Percentiles rank a stretch among this genome's conserved stretches.
Evolutionary conservation across 306 rosid genomes (phyloP).

Genomic region (Rosa rugosa): DNA sequence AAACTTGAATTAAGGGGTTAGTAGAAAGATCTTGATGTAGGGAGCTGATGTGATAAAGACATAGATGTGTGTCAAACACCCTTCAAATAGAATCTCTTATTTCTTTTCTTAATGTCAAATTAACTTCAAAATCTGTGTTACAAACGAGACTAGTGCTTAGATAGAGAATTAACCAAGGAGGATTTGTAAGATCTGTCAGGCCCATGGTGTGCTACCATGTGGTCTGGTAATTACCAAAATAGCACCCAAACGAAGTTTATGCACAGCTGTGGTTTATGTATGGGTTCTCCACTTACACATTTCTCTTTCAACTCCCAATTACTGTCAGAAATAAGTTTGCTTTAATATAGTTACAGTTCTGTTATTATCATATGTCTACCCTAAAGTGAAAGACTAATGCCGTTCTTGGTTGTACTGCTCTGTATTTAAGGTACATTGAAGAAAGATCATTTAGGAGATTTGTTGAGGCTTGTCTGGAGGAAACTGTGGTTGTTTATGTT

Average conservation of each 20-base stretch:
- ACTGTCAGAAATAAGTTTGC: not conserved
- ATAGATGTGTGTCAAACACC: not conserved
- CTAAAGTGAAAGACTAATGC: not conserved
- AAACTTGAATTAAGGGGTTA: not conserved
- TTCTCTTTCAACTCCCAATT: not conserved
- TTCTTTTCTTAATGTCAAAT: not conserved
- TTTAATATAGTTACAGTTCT: not conserved
- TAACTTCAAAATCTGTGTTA: not conserved
- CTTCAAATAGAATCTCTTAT: not conserved
- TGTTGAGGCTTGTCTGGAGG: constrained; percentile 99
- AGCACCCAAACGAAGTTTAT: not conserved
- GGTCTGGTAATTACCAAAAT: not conserved
- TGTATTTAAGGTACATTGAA: constrained; percentile 75
- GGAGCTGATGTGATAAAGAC: not conserved
- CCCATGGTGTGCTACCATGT: not conserved
- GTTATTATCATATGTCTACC: not conserved
- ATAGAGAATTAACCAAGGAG: not conserved
- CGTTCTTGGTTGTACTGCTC: constrained; percentile 20
- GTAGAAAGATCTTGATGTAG: not conserved
- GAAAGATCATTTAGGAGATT: constrained; percentile 96
- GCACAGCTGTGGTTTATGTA: not conserved
- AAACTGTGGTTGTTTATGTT: constrained; percentile 80
- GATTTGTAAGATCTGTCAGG: not conserved
- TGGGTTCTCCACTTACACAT: not conserved
- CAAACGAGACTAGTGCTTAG: not conserved